Percentiles rank a stretch among this genome's conserved stretches.
Evolutionary conservation across 257 asterid species (phyloP).

Genomic region (Phtheirospermum japonicum): DNA sequence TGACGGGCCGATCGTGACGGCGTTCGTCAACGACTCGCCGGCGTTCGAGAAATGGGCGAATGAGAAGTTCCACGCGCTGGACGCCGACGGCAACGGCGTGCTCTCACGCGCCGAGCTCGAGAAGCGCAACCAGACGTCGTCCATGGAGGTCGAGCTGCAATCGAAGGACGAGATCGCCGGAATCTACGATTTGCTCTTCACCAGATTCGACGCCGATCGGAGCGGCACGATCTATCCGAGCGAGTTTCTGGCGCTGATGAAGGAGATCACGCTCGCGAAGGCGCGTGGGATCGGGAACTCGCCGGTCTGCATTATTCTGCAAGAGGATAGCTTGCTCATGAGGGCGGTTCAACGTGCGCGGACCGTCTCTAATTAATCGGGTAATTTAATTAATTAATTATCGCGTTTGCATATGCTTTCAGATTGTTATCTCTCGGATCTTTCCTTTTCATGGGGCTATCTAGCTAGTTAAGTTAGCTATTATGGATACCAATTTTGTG

Average conservation of each 20-base stretch:
- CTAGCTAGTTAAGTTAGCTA: too few species aligned
- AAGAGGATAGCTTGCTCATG: conserved; percentile 66
- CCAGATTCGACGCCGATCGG: conserved; percentile 43
- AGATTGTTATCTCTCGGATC: background rate
- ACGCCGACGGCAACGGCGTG: conserved; percentile 45
- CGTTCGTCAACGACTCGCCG: conserved; percentile 45
- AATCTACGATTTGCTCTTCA: conserved; percentile 42
- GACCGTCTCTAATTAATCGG: background rate
- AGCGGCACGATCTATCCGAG: conserved; percentile 45
- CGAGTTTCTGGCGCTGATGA: conserved; percentile 40
- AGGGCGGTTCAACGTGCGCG: conserved; percentile 48
- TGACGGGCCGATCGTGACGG: conserved; percentile 44
- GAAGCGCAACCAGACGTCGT: conserved; percentile 36
- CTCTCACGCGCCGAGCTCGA: conserved; percentile 52
- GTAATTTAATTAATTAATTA: background rate
- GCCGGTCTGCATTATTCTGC: conserved; percentile 56
- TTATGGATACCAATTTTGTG: too few species aligned
- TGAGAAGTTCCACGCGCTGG: conserved; percentile 48
- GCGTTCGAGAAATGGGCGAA: conserved; percentile 47
- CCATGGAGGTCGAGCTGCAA: conserved; percentile 50
- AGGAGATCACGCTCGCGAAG: conserved; percentile 62
- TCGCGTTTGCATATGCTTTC: background rate
- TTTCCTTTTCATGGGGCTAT: too few species aligned
- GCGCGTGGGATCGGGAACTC: conserved; percentile 66
- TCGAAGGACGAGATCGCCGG: conserved; percentile 48